Evolutionary conservation across 352 stramenopile species (phyloP).

Genomic region (Lagenidium sp.): DNA sequence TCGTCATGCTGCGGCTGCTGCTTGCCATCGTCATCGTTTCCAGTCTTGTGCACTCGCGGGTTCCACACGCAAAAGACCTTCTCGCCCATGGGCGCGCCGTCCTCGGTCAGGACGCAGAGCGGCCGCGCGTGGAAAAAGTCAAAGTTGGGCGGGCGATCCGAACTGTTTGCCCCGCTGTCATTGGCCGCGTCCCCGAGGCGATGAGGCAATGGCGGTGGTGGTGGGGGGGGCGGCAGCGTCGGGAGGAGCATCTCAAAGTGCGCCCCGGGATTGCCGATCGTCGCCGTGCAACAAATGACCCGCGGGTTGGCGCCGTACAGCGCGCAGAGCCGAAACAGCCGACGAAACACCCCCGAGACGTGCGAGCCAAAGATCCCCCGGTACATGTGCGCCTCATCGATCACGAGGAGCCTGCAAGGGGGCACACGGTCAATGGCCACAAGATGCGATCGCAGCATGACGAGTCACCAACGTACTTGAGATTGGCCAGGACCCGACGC

Average conservation of each 20-base stretch:
- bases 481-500: slow-evolving; percentile 74
- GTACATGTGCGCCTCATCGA: slow-evolving; percentile 94
- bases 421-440: neutral
- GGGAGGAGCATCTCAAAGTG: slow-evolving; percentile 92
- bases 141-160: slow-evolving; percentile 21
- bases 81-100: slow-evolving; percentile 83
- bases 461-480: slow-evolving; percentile 79
- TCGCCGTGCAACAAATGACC: slow-evolving; percentile 95
- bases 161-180: neutral
- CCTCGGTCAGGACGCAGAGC: slow-evolving; percentile 76
- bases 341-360: slow-evolving; percentile 83
- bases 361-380: slow-evolving; percentile 82
- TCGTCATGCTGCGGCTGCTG: neutral
- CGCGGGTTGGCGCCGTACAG: slow-evolving; percentile 74
- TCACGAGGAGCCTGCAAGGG: slow-evolving; percentile 44
- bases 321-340: slow-evolving; percentile 84
- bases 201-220: neutral
- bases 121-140: slow-evolving; percentile 52
- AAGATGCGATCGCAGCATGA: neutral
- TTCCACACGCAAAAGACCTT: slow-evolving; percentile 97
- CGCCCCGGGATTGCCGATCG: slow-evolving; percentile 88
- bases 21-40: slow-evolving; percentile 4
- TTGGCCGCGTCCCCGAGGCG: neutral
- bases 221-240: slow-evolving; percentile 17
- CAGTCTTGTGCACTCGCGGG: slow-evolving; percentile 39